These are phyloP conservation scores for Tolypocladium guangdongense DNA, from an alignment of 2,329 filamentous ascomycete species.

Conservation along the genomic window DNA sequence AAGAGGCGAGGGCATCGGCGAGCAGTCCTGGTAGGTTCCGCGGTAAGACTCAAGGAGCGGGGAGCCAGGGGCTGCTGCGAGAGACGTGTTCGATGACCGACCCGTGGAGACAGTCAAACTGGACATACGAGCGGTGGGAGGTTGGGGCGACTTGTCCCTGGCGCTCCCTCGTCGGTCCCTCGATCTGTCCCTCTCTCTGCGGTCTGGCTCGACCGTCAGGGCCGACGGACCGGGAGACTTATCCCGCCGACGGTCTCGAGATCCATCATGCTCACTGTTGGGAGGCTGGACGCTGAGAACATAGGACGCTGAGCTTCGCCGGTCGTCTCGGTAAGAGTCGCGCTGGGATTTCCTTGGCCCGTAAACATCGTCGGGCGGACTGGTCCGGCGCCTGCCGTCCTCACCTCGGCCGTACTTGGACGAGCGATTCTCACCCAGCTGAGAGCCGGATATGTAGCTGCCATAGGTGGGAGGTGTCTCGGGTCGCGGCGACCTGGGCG, in stretches of 20 bases:
- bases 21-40: conserved; percentile 88
- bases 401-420: conserved; percentile 9
- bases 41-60: conserved; percentile 86
- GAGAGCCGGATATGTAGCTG: conserved; percentile 13
- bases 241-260: conserved; percentile 21
- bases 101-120: conserved; percentile 38
- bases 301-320: conserved; percentile 25
- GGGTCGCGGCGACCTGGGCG: conserved; percentile 12
- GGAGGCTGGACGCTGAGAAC: conserved; percentile 31
- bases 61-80: conserved; percentile 58
- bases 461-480: conserved; percentile 15
- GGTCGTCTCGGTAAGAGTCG: conserved; percentile 19
- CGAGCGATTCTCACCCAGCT: conserved; percentile 9
- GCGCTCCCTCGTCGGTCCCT: conserved; percentile 22
- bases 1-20: conserved; percentile 83
- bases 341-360: conserved; percentile 9
- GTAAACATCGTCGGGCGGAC: conserved; percentile 7
- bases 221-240: conserved; percentile 11
- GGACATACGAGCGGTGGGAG: conserved; percentile 39
- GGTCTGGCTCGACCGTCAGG: conserved; percentile 10
- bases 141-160: conserved; percentile 35
- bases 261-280: conserved; percentile 22
- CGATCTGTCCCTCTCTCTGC: conserved; percentile 11
- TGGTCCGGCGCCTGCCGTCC: not conserved
- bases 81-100: conserved; percentile 27